Evolutionary conservation across 1,139 yeast species (phyloP).

Genomic region (Candida buenavistaensis): DNA sequence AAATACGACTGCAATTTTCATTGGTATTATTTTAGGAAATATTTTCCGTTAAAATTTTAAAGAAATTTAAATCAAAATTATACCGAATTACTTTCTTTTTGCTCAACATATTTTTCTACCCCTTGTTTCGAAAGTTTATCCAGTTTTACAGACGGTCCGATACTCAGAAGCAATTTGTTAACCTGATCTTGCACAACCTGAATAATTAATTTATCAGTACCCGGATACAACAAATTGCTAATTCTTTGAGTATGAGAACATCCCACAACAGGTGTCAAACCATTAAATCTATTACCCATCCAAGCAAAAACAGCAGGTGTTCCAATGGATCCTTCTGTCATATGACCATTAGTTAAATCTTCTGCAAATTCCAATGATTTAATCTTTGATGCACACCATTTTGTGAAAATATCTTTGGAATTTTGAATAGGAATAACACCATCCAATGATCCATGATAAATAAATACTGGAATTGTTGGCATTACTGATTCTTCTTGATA

Average conservation of each 20-base stretch:
- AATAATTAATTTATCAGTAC: too few relatives aligned
- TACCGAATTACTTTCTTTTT: too few relatives aligned
- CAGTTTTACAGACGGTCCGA: too few relatives aligned
- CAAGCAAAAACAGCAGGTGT: slow-evolving; percentile 32
- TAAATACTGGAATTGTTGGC: slow-evolving; percentile 35
- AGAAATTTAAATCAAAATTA: too few relatives aligned
- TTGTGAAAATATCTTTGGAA: slow-evolving; percentile 24
- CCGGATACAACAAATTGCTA: slow-evolving; percentile 26
- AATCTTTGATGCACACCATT: slow-evolving; percentile 33
- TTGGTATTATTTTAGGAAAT: too few relatives aligned
- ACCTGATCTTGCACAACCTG: too few relatives aligned
- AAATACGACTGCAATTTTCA: too few relatives aligned
- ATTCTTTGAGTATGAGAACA: slow-evolving; percentile 24
- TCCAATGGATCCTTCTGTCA: slow-evolving; percentile 25
- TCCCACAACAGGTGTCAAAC: slow-evolving; percentile 25
- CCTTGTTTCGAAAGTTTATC: too few relatives aligned
- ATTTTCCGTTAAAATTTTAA: too few relatives aligned
- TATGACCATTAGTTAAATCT: slow-evolving; percentile 27
- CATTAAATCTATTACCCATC: slow-evolving; percentile 21
- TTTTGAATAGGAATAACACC: slow-evolving; percentile 27
- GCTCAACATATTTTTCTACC: too few relatives aligned
- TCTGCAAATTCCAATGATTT: slow-evolving; percentile 29
- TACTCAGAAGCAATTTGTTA: too few relatives aligned
- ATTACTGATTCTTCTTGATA: slow-evolving; percentile 13
- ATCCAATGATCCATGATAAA: slow-evolving; percentile 34